phyloP scores from a whole-genome alignment of 2,329 filamentous ascomycete species.

The Phaeoacremonium minimum region DNA sequence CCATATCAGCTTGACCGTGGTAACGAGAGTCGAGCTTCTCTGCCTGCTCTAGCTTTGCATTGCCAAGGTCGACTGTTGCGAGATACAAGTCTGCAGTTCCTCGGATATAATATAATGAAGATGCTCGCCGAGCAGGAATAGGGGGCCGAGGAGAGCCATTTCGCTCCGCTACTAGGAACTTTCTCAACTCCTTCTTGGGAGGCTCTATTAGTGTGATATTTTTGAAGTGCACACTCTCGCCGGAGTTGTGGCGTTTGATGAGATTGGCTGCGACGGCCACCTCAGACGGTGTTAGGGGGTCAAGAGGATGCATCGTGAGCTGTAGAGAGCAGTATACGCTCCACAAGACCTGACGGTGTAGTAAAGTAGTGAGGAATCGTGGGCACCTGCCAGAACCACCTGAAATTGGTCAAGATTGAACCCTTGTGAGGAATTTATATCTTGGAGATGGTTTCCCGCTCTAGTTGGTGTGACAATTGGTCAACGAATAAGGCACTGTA shows the following conservation, averaged over 20 bases:
- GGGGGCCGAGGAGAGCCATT: neutral
- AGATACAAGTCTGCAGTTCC: neutral
- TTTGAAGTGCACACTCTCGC: neutral
- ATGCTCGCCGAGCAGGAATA: constrained; percentile 2
- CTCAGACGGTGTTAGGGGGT: neutral
- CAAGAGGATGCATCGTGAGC: constrained; percentile 13
- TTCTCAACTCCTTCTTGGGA: neutral
- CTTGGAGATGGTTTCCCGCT: too few species aligned
- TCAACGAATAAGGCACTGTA: too few species aligned
- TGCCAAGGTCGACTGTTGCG: neutral
- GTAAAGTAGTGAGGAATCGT: too few species aligned
- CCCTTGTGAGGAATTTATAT: too few species aligned
- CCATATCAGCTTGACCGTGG: neutral
- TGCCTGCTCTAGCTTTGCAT: neutral
- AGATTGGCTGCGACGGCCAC: constrained; percentile 1
- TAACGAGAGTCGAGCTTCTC: neutral
- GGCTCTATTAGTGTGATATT: neutral
- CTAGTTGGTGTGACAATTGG: too few species aligned
- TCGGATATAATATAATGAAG: neutral
- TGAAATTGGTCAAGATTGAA: too few species aligned
- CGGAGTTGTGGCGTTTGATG: neutral
- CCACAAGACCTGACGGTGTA: neutral
- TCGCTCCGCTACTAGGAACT: neutral
- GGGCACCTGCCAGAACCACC: too few species aligned
- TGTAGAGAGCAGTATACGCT: constrained; percentile 8